phyloP scores from a whole-genome alignment of 345 rosid genomes.

The Lagerstroemia speciosa region DNA sequence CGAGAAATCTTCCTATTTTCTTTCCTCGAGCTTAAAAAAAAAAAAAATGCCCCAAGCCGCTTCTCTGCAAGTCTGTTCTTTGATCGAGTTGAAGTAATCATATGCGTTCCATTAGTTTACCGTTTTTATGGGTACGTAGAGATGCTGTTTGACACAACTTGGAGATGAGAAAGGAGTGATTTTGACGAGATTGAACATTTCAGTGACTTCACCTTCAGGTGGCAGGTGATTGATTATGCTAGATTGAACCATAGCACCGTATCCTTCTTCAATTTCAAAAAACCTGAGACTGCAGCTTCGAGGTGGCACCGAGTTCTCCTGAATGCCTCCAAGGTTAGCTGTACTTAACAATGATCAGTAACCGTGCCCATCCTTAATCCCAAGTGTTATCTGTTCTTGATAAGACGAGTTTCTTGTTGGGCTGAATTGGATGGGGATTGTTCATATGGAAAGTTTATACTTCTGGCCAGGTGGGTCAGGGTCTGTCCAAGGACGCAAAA shows the following conservation, averaged over 20 bases:
- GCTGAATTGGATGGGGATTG: background rate
- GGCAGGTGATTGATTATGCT: conserved; percentile 29
- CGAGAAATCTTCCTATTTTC: background rate
- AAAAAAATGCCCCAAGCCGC: too few species aligned
- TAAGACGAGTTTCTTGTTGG: background rate
- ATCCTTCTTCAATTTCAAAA: conserved; percentile 28
- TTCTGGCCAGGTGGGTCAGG: conserved; percentile 46
- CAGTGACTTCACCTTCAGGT: conserved; percentile 21
- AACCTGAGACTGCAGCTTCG: conserved; percentile 26
- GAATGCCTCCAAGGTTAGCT: conserved; percentile 25
- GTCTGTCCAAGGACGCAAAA: conserved; percentile 49
- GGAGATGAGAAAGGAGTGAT: too few species aligned
- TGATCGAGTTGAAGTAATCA: background rate
- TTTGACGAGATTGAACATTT: background rate
- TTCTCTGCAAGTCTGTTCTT: background rate
- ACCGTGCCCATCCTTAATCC: background rate
- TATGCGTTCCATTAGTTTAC: too few species aligned
- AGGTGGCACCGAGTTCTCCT: conserved; percentile 24
- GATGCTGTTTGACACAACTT: too few species aligned
- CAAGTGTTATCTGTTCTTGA: background rate
- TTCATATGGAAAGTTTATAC: background rate
- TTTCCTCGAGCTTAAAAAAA: background rate
- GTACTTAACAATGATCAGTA: background rate
- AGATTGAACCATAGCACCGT: conserved; percentile 28
- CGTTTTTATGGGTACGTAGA: too few species aligned